Evolutionary conservation across 2,329 filamentous ascomycete genomes (phyloP).

Genomic region (Trichophyton schoenleinii): DNA sequence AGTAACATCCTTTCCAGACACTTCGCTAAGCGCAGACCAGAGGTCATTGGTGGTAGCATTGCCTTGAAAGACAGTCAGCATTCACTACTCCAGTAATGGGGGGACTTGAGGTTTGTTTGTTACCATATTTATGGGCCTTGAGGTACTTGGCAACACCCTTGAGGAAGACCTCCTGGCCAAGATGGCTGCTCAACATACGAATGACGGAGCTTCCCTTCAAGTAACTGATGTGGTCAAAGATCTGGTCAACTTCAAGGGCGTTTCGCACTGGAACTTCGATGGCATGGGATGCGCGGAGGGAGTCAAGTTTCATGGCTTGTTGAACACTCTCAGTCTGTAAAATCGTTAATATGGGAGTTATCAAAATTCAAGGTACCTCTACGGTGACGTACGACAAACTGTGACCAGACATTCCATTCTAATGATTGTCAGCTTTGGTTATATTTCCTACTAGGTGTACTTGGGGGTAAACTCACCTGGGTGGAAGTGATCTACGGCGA

Average conservation of each 20-base stretch:
- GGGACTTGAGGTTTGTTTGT: slow-evolving; percentile 21
- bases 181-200: slow-evolving; percentile 85
- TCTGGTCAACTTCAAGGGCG: slow-evolving; percentile 91
- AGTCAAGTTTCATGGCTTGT: slow-evolving; percentile 78
- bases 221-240: slow-evolving; percentile 95
- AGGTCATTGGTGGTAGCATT: slow-evolving; percentile 86
- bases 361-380: slow-evolving; percentile 37
- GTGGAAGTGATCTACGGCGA: slow-evolving; percentile 79
- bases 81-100: not conserved
- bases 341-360: slow-evolving; percentile 26
- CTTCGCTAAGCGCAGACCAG: slow-evolving; percentile 77
- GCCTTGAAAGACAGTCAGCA: slow-evolving; percentile 20
- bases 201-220: slow-evolving; percentile 93
- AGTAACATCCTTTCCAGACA: slow-evolving; percentile 75
- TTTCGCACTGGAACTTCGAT: slow-evolving; percentile 93
- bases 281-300: slow-evolving; percentile 80
- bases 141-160: slow-evolving; percentile 84
- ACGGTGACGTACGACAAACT: slow-evolving; percentile 64
- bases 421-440: slow-evolving; percentile 14
- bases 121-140: slow-evolving; percentile 72
- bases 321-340: slow-evolving; percentile 74
- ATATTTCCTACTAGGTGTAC: not conserved
- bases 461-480: slow-evolving; percentile 41
- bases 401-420: slow-evolving; percentile 96
- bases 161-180: slow-evolving; percentile 78